Percentiles rank a stretch among this genome's conserved stretches.
Evolutionary conservation across 768 basidiomycete genomes (phyloP).

Genomic region (Galerina sulciceps): DNA sequence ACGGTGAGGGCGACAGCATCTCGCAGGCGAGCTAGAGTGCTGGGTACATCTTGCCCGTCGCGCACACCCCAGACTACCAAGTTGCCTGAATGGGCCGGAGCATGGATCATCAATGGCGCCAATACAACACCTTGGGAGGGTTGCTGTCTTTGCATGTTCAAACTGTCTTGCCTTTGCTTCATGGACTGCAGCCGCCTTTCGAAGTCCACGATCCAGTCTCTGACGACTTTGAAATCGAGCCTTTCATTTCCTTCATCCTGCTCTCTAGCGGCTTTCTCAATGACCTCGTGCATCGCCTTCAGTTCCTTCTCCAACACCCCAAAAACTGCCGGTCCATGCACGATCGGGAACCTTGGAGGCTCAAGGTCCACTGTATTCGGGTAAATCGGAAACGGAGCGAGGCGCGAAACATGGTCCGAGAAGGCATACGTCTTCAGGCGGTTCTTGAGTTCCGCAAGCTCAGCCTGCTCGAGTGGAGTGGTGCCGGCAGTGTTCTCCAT

Average conservation of each 20-base stretch:
- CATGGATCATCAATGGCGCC: no score
- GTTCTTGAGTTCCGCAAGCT: conserved; percentile 29
- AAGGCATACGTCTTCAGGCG: conserved; percentile 15
- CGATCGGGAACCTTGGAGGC: not conserved
- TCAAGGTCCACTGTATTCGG: not conserved
- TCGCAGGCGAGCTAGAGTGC: not conserved
- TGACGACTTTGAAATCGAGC: conserved; percentile 2
- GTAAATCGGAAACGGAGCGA: not conserved
- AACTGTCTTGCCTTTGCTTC: not conserved
- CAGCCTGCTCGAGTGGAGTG: conserved; percentile 42
- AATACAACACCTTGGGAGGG: no score
- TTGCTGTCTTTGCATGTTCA: not conserved
- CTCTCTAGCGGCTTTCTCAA: not conserved
- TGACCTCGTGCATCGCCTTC: not conserved
- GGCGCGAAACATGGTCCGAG: not conserved
- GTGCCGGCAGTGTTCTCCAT: conserved; percentile 57
- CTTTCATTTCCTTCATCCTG: not conserved
- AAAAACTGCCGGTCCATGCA: not conserved
- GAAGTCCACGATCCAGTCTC: conserved; percentile 9
- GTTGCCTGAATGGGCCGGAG: no score
- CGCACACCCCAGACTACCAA: no score
- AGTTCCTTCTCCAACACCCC: conserved; percentile 1
- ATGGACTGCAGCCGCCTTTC: not conserved
- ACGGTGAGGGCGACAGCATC: not conserved
- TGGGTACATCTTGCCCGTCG: not conserved